Base-by-base conservation (phyloP, 1,284 basidiomycete genomes). In the Phylloporus sp. region DNA sequence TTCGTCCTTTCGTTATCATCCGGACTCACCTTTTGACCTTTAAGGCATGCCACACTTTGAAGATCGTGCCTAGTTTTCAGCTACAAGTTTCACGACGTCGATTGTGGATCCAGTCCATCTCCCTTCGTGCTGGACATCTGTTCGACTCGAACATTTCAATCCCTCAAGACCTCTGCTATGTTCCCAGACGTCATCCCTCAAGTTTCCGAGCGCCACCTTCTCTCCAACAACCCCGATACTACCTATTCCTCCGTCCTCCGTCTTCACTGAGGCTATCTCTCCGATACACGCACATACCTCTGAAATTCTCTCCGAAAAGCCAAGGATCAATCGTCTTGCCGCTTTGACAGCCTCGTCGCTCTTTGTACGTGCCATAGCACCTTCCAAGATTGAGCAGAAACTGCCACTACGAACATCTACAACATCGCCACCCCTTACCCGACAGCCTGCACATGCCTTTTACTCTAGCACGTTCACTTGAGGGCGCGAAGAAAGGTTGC, bases 391-490 rank as follows among this genome's bases (percentile, higher is more conserved):
- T 49, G 3, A 49, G 5, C 35, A 62, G 56, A 64, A 39, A 65
- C 45, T 23, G 10, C 63, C 61, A 63, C 6, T 4, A 8, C 10
- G 43, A 25, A 69, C 29, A 43, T 20, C 60, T 39, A 3, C 39
- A 10, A 61, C 11, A 32, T 47, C 56, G 71, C 55, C 62, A 52
- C 49, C 37, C 35, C 15, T 32, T 5, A 6, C 15, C 19, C 52
- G 52, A 57, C 15, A 65, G 66, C 65, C 62, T 62, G 53, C 53
- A 64, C 66, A 67, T 57, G 4, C 66, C 60, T 52, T 32, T 57
- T 11, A 72, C 70, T 74, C 72, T 35, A 65, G 70, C 15, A 64
- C 60, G 73, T 72, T 69, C 66, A 66, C 32, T 58, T 66, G 35
- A 72, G 72, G 74, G 70, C 67, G 62, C 72, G 45, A 67, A 68